These are phyloP conservation scores for Sungouiozyma intestinalis DNA, from an alignment of 805 yeast species.

Conservation along the genomic window DNA sequence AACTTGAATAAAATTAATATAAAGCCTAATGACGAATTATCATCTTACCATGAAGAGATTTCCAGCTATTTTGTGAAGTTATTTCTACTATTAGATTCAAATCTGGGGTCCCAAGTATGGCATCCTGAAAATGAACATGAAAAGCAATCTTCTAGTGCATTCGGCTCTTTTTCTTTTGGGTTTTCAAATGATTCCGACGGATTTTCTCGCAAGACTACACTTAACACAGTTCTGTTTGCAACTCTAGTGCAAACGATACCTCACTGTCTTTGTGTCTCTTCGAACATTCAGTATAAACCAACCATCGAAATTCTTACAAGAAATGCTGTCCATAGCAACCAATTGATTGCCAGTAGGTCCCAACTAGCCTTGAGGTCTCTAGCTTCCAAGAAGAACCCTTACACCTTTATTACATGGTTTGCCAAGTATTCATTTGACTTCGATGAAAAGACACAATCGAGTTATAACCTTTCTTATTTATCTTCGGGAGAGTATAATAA, in stretches of 20 bases:
- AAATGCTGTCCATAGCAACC: slow-evolving; percentile 61
- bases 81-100: slow-evolving; percentile 49
- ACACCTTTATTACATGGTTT: slow-evolving; percentile 58
- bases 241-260: slow-evolving; percentile 64
- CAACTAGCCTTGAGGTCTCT: slow-evolving; percentile 51
- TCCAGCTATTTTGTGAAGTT: slow-evolving; percentile 46
- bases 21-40: slow-evolving; percentile 21
- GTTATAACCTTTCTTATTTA: slow-evolving; percentile 47
- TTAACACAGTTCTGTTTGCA: slow-evolving; percentile 54
- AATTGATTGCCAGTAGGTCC: slow-evolving; percentile 53
- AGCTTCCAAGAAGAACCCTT: slow-evolving; percentile 60
- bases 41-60: slow-evolving; percentile 58
- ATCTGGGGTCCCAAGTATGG: slow-evolving; percentile 40
- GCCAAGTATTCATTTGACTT: slow-evolving; percentile 73
- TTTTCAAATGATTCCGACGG: slow-evolving; percentile 31
- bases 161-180: slow-evolving; percentile 31
- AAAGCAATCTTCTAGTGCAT: slow-evolving; percentile 29
- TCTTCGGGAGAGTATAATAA: slow-evolving; percentile 51
- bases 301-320: slow-evolving; percentile 68
- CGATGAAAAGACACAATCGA: slow-evolving; percentile 53
- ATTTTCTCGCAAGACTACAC: slow-evolving; percentile 19
- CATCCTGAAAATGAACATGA: slow-evolving; percentile 29
- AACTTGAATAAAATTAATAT: slow-evolving; percentile 27
- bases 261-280: slow-evolving; percentile 43
- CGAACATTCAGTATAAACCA: slow-evolving; percentile 45